Conservation (phyloP, 2,329 filamentous ascomycete genomes). For the Neonectria magnoliae region DNA sequence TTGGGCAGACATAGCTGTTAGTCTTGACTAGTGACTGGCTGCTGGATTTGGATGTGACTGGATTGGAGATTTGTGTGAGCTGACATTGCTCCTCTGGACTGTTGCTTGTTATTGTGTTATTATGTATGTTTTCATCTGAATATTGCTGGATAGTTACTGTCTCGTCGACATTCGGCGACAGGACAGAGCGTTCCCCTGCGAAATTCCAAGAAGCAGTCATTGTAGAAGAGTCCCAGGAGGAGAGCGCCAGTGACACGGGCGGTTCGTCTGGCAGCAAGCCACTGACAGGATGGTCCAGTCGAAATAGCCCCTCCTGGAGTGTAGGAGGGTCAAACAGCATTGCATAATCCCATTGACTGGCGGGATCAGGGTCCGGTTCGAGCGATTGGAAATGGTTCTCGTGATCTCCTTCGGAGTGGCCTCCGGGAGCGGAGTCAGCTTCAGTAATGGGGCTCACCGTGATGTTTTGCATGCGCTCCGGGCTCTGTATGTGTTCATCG, state of each 20-base stretch:
- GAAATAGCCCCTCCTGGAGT: conserved; percentile 1
- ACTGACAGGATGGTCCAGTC: background rate
- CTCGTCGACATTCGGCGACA: background rate
- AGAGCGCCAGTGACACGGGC: background rate
- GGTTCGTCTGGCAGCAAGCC: background rate
- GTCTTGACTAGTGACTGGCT: background rate
- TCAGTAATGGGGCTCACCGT: background rate
- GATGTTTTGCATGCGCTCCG: background rate
- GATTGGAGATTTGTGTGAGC: background rate
- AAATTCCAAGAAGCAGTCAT: background rate
- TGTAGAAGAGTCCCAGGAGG: background rate
- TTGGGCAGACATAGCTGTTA: background rate
- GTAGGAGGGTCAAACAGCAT: background rate
- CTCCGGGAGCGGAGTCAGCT: background rate
- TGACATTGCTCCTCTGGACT: background rate
- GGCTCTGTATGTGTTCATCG: background rate
- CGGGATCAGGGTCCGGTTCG: background rate
- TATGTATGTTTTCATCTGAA: background rate
- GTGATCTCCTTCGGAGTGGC: background rate
- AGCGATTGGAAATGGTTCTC: background rate
- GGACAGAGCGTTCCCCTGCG: background rate
- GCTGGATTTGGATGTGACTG: background rate
- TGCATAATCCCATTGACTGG: conserved; percentile 11
- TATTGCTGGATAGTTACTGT: background rate
- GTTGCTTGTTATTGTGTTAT: too few relatives aligned